These are phyloP conservation scores for Leccinum solheimii DNA, from an alignment of 1,284 basidiomycete genomes.

Conservation along the genomic window DNA sequence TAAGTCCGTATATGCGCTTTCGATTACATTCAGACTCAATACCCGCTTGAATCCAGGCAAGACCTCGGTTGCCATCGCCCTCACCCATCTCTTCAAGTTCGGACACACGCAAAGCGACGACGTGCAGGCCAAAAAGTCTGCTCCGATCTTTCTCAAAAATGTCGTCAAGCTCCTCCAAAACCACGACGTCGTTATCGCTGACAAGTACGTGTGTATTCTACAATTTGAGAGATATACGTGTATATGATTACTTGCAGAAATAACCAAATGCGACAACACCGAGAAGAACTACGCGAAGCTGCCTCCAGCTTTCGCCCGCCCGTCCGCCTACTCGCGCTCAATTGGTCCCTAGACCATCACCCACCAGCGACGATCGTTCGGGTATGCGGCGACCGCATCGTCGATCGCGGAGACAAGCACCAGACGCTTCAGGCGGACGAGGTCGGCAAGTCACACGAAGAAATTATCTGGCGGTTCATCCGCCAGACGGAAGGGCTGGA, in stretches of 20 bases:
- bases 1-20: constrained; percentile 38
- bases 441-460: constrained; percentile 63
- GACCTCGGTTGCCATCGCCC: constrained; percentile 82
- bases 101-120: constrained; percentile 94
- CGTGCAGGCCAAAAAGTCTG: constrained; percentile 78
- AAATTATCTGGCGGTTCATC: constrained; percentile 82
- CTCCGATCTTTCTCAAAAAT: constrained; percentile 75
- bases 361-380: constrained; percentile 62
- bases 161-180: constrained; percentile 62
- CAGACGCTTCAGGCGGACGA: constrained; percentile 72
- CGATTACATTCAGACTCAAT: background rate
- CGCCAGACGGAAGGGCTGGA: constrained; percentile 64
- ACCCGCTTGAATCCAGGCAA: constrained; percentile 59
- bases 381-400: constrained; percentile 75
- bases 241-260: constrained; percentile 53
- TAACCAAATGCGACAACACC: constrained; percentile 83
- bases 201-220: constrained; percentile 59
- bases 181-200: constrained; percentile 83
- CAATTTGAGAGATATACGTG: background rate
- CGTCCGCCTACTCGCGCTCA: constrained; percentile 74
- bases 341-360: constrained; percentile 66
- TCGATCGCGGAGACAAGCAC: constrained; percentile 78
- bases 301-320: constrained; percentile 44
- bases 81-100: constrained; percentile 78
- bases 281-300: constrained; percentile 63